Evolutionary conservation across 371 early-diverging fungal genomes (phyloP), one percentile per base, ranked within the genome.

Genomic region (Haplosporangium sp.): DNA sequence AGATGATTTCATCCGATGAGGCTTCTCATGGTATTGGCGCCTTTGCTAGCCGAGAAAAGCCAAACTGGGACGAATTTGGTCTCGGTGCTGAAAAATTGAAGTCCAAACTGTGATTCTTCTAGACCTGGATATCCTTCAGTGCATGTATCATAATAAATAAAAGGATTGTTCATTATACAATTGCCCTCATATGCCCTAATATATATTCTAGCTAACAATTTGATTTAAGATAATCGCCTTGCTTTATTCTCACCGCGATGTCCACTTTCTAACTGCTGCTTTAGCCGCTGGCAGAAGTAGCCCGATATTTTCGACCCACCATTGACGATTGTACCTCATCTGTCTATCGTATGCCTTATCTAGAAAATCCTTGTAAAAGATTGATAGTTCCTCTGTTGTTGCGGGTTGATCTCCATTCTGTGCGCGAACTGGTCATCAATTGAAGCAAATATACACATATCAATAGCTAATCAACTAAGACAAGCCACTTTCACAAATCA

Each of bases 361-460:
- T 71, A 94, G 84, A 78, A 94, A 95, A 62, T 91, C 88, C 77
- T 91, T 91, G 84, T 93, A 95, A 70, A 93, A 95, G 20, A 86
- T 69, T 0, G 95, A 94, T 67, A 95, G 77, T 35, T 92, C 93
- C 45, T 93, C 91, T 55, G 92, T 83, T 60, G 92, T 91, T 34
- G 92, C 90, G 45, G 78, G 79, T 81, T 87, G 65, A 47, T 87
- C 83, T 44, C 71, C 79, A 48, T 78, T 78, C 60, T 70, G 70
- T 61, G 77, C 61, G 7, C 72, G 69, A 44, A 77, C 77, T 77
- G 61, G 1, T 37, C 15, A 13, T 20, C 34, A 42, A 63, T 13
- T 35, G 42, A 47, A 60, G n/a, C 2, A 60, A n/a, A 60, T 17
- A 7, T 27, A 27, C 27, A 27, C 27, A 27, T 27, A 27, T 27